A percentile compares a stretch with the other conserved stretches of the same genome.
phyloP scores from a whole-genome alignment of 306 rosid species.

The Hippophae gyantsensis region DNA sequence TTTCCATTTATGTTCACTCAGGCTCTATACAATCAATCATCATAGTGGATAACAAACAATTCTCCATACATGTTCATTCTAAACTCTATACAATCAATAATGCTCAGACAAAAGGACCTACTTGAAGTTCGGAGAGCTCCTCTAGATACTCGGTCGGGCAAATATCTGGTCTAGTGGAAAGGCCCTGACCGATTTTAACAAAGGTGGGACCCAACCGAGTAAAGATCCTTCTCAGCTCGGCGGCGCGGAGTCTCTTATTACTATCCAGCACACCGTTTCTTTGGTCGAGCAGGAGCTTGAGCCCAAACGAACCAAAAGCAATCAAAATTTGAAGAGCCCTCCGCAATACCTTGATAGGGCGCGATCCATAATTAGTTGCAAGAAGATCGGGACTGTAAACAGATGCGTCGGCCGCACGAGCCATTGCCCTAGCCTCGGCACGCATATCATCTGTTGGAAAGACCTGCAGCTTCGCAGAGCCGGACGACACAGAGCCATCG shows the following conservation, averaged over 20 bases:
- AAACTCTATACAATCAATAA: not conserved
- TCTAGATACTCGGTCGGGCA: constrained; percentile 85
- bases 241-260: constrained; percentile 59
- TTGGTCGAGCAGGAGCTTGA: constrained; percentile 51
- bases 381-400: constrained; percentile 53
- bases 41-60: not conserved
- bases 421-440: constrained; percentile 70
- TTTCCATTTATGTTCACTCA: too few relatives aligned
- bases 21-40: too few relatives aligned
- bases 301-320: constrained; percentile 46
- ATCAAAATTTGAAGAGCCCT: constrained; percentile 65
- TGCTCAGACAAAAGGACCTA: constrained; percentile 18
- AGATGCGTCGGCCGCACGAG: constrained; percentile 55
- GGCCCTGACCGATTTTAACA: constrained; percentile 88
- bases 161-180: constrained; percentile 88
- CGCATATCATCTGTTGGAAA: constrained; percentile 41
- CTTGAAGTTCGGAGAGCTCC: constrained; percentile 88
- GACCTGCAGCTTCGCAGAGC: constrained; percentile 3
- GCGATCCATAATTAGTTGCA: constrained; percentile 46
- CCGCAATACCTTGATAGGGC: constrained; percentile 55
- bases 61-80: not conserved
- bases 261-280: constrained; percentile 46
- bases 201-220: constrained; percentile 92
- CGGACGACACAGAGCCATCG: not conserved
- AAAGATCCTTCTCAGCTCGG: constrained; percentile 52